Percentiles rank a stretch among this genome's conserved stretches.
phyloP scores from a whole-genome alignment of 331 rosid genomes.

The Erythrophleum ivorense region DNA sequence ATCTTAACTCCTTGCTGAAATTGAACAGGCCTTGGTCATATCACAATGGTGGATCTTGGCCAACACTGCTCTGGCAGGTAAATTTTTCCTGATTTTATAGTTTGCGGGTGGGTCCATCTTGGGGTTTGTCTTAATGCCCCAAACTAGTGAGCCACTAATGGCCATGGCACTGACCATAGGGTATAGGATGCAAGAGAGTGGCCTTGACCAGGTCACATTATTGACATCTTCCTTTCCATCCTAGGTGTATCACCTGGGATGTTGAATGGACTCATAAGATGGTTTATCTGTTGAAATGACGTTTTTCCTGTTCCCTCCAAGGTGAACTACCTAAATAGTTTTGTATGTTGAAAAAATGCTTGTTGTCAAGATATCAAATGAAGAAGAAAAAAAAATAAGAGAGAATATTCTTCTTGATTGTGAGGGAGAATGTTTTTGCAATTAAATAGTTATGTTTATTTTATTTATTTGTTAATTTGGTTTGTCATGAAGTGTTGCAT shows the following conservation, averaged over 20 bases:
- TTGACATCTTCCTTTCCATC: background rate
- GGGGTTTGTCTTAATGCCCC: background rate
- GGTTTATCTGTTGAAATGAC: conserved; percentile 17
- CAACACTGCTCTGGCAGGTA: conserved; percentile 99
- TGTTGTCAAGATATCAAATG: background rate
- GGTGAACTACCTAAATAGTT: background rate
- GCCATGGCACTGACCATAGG: background rate
- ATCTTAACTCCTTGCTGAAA: conserved; percentile 30
- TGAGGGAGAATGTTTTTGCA: background rate
- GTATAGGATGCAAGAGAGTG: background rate
- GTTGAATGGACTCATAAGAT: background rate
- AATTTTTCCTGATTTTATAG: conserved; percentile 13
- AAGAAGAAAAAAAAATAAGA: background rate
- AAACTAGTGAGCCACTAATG: background rate
- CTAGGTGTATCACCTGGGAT: background rate
- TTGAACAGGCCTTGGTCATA: conserved; percentile 94
- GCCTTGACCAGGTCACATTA: background rate
- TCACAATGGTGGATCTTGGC: conserved; percentile 99
- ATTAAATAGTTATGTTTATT: background rate
- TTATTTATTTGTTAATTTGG: background rate
- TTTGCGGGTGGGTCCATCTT: background rate
- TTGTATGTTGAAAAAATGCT: background rate
- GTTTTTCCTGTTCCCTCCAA: background rate
- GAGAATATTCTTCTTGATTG: background rate
- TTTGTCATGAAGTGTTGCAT: background rate